Conservation (phyloP, 768 basidiomycete species). For the Saitozyma sp. region DNA sequence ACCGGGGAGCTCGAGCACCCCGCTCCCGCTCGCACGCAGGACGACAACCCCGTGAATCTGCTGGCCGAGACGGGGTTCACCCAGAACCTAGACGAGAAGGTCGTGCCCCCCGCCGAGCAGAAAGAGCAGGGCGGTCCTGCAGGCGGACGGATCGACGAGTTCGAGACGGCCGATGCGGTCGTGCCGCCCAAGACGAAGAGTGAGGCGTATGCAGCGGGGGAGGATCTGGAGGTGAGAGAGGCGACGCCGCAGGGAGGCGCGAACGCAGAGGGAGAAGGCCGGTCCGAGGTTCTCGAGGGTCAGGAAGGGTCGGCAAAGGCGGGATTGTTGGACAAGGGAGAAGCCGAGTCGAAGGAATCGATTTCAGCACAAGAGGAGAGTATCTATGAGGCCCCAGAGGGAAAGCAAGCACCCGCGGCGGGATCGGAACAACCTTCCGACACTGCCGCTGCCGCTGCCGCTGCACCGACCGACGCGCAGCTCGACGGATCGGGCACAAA, state of each 20-base stretch:
- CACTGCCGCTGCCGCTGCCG: no score
- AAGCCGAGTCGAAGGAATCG: neutral
- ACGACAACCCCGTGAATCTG: neutral
- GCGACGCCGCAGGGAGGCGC: conserved; percentile 46
- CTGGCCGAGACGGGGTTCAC: conserved; percentile 1
- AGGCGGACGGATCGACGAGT: conserved; percentile 23
- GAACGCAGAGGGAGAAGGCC: neutral
- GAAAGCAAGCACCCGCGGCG: no score
- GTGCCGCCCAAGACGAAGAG: conserved; percentile 13
- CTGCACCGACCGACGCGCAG: no score
- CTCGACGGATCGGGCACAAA: no score
- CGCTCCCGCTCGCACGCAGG: neutral
- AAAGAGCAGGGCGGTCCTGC: conserved; percentile 35
- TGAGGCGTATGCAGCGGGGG: conserved; percentile 4
- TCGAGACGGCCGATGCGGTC: conserved; percentile 24
- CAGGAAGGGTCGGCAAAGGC: no score
- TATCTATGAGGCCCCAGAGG: no score
- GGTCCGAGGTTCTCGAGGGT: no score
- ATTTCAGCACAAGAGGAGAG: neutral
- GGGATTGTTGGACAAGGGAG: no score
- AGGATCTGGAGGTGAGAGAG: conserved; percentile 54
- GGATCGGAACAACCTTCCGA: no score
- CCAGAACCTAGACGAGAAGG: conserved; percentile 24
- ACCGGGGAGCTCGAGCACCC: conserved; percentile 14
- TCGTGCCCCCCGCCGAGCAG: conserved; percentile 14